Evolutionary conservation across 73 alveolate species (phyloP).

Genomic region (Paramecium octaurelia): DNA sequence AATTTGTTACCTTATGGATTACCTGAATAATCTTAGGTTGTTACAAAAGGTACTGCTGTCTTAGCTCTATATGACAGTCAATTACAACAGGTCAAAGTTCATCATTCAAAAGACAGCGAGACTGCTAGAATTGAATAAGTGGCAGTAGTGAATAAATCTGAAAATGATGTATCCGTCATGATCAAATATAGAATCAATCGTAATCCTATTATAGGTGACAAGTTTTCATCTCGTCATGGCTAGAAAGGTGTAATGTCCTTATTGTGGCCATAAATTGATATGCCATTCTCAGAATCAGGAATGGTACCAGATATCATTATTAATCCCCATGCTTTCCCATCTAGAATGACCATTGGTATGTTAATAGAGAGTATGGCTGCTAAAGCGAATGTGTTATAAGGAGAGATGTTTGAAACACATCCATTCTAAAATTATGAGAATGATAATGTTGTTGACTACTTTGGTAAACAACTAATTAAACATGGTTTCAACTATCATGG

Average conservation of each 20-base stretch:
- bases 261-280: slow-evolving; percentile 97
- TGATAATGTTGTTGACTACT: slow-evolving; percentile 90
- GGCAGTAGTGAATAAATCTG: slow-evolving; percentile 71
- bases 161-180: slow-evolving; percentile 74
- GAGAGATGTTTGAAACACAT: slow-evolving; percentile 49
- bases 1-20: slow-evolving; percentile 94
- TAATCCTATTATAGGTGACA: slow-evolving; percentile 99
- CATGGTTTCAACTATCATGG: slow-evolving; percentile 98
- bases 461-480: slow-evolving; percentile 87
- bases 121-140: slow-evolving; percentile 89
- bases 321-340: slow-evolving; percentile 99
- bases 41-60: slow-evolving; percentile 87
- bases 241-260: slow-evolving; percentile 98
- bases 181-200: slow-evolving; percentile 88
- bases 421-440: slow-evolving; percentile 68
- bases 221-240: slow-evolving; percentile 99
- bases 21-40: slow-evolving; percentile 83
- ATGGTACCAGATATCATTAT: slow-evolving; percentile 98
- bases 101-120: slow-evolving; percentile 91
- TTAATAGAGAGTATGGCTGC: slow-evolving; percentile 98
- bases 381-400: slow-evolving; percentile 73
- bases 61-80: slow-evolving; percentile 78
- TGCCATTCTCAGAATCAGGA: slow-evolving; percentile 99
- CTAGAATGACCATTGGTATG: slow-evolving; percentile 99
- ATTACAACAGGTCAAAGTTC: slow-evolving; percentile 65